phyloP scores from a whole-genome alignment of 2,329 filamentous ascomycete genomes.

The Ceratocystis harringtonii region DNA sequence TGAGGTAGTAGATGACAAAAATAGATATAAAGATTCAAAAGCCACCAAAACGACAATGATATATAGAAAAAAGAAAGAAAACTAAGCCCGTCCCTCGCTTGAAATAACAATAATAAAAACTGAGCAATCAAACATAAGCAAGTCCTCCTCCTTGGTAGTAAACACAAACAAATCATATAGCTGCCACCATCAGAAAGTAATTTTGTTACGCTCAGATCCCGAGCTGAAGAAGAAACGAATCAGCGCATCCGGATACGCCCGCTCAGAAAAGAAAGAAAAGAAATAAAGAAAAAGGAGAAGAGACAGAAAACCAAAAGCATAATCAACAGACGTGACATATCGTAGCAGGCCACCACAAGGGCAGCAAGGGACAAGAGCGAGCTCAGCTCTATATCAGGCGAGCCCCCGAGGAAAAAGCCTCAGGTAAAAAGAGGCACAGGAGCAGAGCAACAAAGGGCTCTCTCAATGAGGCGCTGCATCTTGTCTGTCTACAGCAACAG shows the following conservation, averaged over 20 bases:
- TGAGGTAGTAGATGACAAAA: not conserved
- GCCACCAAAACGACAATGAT: not conserved
- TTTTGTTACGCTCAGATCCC: not conserved
- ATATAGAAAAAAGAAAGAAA: not conserved
- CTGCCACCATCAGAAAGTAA: not conserved
- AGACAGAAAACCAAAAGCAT: not conserved
- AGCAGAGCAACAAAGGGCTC: not conserved
- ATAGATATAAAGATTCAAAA: not conserved
- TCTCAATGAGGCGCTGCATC: not conserved
- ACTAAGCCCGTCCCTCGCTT: not conserved
- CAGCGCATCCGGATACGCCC: not conserved
- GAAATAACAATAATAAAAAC: not conserved
- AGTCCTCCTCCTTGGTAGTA: not conserved
- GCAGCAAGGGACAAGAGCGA: not conserved
- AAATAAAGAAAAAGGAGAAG: conserved; percentile 2
- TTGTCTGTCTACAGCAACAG: not conserved
- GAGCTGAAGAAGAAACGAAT: conserved; percentile 13
- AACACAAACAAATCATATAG: not conserved
- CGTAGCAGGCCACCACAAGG: not conserved
- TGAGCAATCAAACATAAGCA: not conserved
- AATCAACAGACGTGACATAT: not conserved
- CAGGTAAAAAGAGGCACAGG: too few species aligned
- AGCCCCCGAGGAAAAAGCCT: not conserved
- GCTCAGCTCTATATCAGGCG: not conserved
- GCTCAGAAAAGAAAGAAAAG: not conserved